These are phyloP conservation scores for Paraconiothyrium sp. DNA, from an alignment of 2,329 filamentous ascomycete species.

Conservation along the genomic window DNA sequence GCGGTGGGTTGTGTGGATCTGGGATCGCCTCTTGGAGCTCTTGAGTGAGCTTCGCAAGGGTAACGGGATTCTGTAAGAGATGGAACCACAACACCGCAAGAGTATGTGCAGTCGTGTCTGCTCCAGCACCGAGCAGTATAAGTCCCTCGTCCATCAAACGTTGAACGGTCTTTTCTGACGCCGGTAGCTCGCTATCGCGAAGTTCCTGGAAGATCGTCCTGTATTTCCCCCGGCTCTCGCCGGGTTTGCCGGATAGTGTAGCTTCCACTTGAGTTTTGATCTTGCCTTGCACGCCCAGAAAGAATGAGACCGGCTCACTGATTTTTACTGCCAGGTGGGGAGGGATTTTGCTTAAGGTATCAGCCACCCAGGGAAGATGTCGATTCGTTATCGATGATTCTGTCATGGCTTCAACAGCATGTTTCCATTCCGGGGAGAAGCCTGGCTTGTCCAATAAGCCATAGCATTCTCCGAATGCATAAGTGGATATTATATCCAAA, in stretches of 20 bases:
- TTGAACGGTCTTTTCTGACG: slow-evolving; percentile 23
- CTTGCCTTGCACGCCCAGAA: slow-evolving; percentile 8
- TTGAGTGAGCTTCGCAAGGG: slow-evolving; percentile 8
- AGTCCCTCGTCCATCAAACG: slow-evolving; percentile 22
- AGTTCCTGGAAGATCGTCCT: slow-evolving; percentile 46
- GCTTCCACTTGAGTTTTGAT: neutral
- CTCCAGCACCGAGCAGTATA: slow-evolving; percentile 18
- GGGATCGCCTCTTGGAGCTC: slow-evolving; percentile 31
- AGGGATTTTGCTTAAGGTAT: slow-evolving; percentile 10
- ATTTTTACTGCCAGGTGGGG: slow-evolving; percentile 9
- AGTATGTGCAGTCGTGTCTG: slow-evolving; percentile 15
- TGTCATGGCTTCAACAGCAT: slow-evolving; percentile 1
- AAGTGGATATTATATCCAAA: slow-evolving; percentile 20
- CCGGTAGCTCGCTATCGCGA: slow-evolving; percentile 33
- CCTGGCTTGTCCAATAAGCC: slow-evolving; percentile 15
- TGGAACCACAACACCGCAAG: slow-evolving; percentile 17
- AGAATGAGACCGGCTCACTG: slow-evolving; percentile 7
- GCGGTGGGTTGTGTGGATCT: neutral
- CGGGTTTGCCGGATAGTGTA: slow-evolving; percentile 1
- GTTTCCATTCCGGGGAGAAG: slow-evolving; percentile 12
- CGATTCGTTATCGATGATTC: slow-evolving; percentile 6
- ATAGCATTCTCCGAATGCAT: slow-evolving; percentile 19
- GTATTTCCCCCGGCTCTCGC: neutral
- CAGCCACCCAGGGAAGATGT: slow-evolving; percentile 17
- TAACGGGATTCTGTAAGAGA: slow-evolving; percentile 14